phyloP scores from a whole-genome alignment of 1,139 yeast genomes.

The Schizosaccharomyces versatilis region DNA sequence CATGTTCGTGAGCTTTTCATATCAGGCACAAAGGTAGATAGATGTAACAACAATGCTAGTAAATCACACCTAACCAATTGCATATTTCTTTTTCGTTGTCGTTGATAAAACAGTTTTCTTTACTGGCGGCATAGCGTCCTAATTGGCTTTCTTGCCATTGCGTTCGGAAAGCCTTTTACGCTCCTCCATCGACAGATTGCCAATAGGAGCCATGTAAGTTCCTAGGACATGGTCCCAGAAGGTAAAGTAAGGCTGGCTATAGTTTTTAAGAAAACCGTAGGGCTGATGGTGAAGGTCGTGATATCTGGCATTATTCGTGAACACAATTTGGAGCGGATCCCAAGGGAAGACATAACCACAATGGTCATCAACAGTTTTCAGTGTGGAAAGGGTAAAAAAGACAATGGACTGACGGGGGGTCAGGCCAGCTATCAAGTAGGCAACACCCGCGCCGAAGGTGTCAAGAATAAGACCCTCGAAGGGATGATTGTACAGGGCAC shows the following conservation, averaged over 20 bases:
- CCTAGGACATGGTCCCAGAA: constrained; percentile 64
- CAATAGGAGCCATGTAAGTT: constrained; percentile 39
- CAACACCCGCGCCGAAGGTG: constrained; percentile 77
- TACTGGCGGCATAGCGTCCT: background rate
- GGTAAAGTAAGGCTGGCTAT: constrained; percentile 89
- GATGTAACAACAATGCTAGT: background rate
- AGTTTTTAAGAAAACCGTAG: constrained; percentile 84
- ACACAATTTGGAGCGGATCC: constrained; percentile 68
- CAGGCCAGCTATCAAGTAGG: constrained; percentile 39
- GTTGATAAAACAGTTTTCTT: too few species aligned
- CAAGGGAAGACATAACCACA: constrained; percentile 85
- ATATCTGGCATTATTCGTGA: constrained; percentile 87
- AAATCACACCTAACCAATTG: background rate
- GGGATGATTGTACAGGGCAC: constrained; percentile 85
- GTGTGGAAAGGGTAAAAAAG: constrained; percentile 65
- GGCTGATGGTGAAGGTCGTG: constrained; percentile 95
- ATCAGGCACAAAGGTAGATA: background rate
- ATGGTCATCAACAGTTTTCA: constrained; percentile 90
- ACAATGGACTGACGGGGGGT: constrained; percentile 55
- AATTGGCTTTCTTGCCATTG: background rate
- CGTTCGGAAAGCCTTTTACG: background rate
- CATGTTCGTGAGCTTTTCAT: background rate
- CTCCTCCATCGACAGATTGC: background rate
- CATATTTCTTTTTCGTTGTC: too few species aligned
- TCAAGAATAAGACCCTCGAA: constrained; percentile 82